Conservation (phyloP, 306 rosid genomes). For the Quercus wislizeni region DNA sequence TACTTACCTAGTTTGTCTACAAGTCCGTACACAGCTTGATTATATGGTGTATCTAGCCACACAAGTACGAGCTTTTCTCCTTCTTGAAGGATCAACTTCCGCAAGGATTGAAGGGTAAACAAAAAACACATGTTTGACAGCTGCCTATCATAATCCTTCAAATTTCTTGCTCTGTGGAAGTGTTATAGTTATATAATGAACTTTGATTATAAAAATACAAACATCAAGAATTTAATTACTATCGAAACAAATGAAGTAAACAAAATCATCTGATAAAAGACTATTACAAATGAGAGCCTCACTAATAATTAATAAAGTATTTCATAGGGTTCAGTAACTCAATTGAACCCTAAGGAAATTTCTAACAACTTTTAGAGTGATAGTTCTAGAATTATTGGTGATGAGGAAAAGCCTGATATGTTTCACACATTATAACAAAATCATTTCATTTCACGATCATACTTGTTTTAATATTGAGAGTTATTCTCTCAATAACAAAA, state of each 20-base stretch:
- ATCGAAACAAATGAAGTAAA: not conserved
- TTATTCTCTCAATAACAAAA: not conserved
- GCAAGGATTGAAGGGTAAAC: constrained; percentile 78
- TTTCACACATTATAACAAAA: not conserved
- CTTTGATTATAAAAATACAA: constrained; percentile 1
- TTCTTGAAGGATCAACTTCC: constrained; percentile 94
- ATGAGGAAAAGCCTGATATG: not conserved
- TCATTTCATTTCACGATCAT: not conserved
- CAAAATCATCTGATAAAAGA: no score
- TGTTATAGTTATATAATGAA: constrained; percentile 5
- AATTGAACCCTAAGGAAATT: not conserved
- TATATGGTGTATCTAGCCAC: constrained; percentile 88
- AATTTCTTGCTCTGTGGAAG: constrained; percentile 56
- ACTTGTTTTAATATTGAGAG: not conserved
- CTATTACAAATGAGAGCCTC: no score
- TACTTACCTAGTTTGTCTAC: constrained; percentile 83
- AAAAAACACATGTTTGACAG: constrained; percentile 80
- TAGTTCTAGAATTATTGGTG: not conserved
- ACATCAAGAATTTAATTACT: not conserved
- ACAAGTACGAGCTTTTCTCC: constrained; percentile 97
- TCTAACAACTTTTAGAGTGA: not conserved
- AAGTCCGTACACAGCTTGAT: constrained; percentile 91
- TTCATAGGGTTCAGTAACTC: not conserved
- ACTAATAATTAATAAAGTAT: not conserved
- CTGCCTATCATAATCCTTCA: constrained; percentile 62